These are phyloP conservation scores for Backusella circina DNA, from an alignment of 192 early-diverging fungal genomes.

Conservation along the genomic window DNA sequence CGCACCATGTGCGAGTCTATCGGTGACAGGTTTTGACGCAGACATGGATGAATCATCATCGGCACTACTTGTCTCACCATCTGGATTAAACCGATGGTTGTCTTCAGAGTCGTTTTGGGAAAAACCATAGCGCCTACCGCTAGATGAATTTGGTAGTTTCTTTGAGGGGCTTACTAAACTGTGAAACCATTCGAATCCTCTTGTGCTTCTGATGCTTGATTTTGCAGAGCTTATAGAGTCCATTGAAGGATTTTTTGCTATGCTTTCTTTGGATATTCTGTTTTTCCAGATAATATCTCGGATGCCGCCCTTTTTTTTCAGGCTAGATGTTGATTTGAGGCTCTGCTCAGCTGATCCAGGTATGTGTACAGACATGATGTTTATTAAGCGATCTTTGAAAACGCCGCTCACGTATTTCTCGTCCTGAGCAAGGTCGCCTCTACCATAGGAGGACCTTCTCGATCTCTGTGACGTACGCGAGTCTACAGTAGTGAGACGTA, in stretches of 20 bases:
- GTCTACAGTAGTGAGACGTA: neutral
- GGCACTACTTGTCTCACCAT: neutral
- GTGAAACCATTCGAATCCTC: neutral
- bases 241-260: neutral
- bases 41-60: neutral
- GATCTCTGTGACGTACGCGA: neutral
- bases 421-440: slow-evolving; percentile 14
- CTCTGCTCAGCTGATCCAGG: neutral
- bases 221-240: neutral
- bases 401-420: neutral
- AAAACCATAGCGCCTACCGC: slow-evolving; percentile 3
- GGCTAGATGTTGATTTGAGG: neutral
- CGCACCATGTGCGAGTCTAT: neutral
- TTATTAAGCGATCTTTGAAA: slow-evolving; percentile 1
- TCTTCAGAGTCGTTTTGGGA: slow-evolving; percentile 16
- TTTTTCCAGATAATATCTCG: neutral
- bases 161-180: neutral
- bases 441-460: slow-evolving; percentile 3
- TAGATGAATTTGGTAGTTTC: neutral
- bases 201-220: neutral
- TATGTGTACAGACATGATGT: slow-evolving; percentile 2
- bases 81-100: neutral
- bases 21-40: neutral
- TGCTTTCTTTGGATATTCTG: neutral
- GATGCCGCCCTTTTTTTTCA: neutral